A percentile compares a stretch with the other conserved stretches of the same genome.
phyloP scores from a whole-genome alignment of 352 stramenopile genomes.

The Globisporangium recalcitrans region DNA sequence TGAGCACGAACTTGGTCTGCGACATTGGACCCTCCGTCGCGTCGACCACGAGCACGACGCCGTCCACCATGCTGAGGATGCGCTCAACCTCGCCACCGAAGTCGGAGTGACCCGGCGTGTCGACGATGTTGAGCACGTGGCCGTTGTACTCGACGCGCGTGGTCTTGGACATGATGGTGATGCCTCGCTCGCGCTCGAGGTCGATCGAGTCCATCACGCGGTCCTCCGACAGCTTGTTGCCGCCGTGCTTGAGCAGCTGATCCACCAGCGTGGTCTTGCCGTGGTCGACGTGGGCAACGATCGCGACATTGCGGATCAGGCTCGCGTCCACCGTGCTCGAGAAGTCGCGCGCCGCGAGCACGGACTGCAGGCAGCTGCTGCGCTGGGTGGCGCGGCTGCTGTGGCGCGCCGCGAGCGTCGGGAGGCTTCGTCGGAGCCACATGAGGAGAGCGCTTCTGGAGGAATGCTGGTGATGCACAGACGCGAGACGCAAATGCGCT shows the following conservation, averaged over 20 bases:
- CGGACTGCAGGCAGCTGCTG: constrained; percentile 16
- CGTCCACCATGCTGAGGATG: constrained; percentile 96
- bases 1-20: constrained; percentile 99
- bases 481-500: background rate
- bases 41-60: constrained; percentile 96
- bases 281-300: constrained; percentile 97
- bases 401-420: constrained; percentile 40
- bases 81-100: constrained; percentile 98
- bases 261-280: constrained; percentile 98
- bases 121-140: constrained; percentile 95
- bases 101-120: constrained; percentile 98
- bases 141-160: constrained; percentile 94
- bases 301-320: constrained; percentile 87
- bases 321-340: constrained; percentile 32
- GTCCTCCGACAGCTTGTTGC: constrained; percentile 82
- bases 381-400: constrained; percentile 26
- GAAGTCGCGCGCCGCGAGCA: constrained; percentile 34
- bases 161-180: constrained; percentile 99
- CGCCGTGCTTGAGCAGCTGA: constrained; percentile 94
- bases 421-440: constrained; percentile 56
- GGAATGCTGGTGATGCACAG: background rate
- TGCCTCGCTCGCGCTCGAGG: constrained; percentile 97
- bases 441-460: constrained; percentile 22
- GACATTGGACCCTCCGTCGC: constrained; percentile 96
- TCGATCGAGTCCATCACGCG: constrained; percentile 98